Evolutionary conservation across 139 green algal genomes (phyloP).

Genomic region (Marvania coccoides): DNA sequence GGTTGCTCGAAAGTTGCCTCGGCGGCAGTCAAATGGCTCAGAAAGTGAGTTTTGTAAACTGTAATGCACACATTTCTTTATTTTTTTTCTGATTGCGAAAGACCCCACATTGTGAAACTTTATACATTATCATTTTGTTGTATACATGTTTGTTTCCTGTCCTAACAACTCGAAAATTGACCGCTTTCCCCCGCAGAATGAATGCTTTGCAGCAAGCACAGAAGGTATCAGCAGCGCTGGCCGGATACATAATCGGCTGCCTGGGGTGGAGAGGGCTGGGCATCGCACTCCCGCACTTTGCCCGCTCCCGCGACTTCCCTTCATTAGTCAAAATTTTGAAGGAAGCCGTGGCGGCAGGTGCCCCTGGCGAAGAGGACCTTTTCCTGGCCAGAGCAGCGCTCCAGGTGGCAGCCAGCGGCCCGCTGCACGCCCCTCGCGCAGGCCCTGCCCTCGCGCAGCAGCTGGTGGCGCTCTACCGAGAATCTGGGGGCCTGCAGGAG

Average conservation of each 20-base stretch:
- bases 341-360: neutral
- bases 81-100: too few species aligned
- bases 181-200: neutral
- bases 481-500: too few species aligned
- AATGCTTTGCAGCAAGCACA: neutral
- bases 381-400: conserved; percentile 6
- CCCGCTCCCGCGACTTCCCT: neutral
- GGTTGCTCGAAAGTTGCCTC: neutral
- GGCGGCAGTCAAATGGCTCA: conserved; percentile 8
- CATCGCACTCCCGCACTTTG: conserved; percentile 10
- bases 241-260: neutral
- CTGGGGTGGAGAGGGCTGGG: conserved; percentile 27
- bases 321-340: neutral
- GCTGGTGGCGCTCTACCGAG: too few species aligned
- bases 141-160: too few species aligned
- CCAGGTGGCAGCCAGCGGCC: neutral
- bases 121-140: too few species aligned
- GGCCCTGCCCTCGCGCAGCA: too few species aligned
- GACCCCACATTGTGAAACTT: too few species aligned
- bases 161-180: too few species aligned
- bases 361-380: conserved; percentile 15
- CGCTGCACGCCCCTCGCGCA: too few species aligned
- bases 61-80: too few species aligned
- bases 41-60: conserved; percentile 1
- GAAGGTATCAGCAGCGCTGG: conserved; percentile 4